Evolutionary conservation across 768 basidiomycete genomes (phyloP).

Genomic region (button mushroom (Agaricus bisporus)): DNA sequence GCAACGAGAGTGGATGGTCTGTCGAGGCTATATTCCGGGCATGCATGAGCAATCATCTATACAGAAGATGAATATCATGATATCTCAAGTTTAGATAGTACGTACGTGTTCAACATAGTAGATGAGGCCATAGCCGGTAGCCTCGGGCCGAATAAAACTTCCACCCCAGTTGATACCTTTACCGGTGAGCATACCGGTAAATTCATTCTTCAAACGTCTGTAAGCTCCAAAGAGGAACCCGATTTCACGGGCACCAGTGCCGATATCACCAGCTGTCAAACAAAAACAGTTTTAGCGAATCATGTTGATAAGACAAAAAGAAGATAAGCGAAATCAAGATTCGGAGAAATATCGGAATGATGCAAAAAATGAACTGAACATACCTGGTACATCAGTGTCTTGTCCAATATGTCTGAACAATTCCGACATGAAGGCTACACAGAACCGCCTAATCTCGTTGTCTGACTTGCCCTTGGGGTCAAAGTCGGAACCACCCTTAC

Average conservation of each 20-base stretch:
- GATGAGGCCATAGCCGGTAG: slow-evolving; percentile 68
- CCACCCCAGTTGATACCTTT: slow-evolving; percentile 69
- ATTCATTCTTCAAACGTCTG: slow-evolving; percentile 70
- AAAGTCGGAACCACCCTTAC: slow-evolving; percentile 77
- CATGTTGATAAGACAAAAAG: not conserved
- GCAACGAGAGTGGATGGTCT: slow-evolving; percentile 43
- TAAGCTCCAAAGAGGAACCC: slow-evolving; percentile 76
- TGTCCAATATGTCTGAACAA: slow-evolving; percentile 66
- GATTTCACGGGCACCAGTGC: slow-evolving; percentile 70
- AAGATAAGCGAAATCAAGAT: too few species aligned
- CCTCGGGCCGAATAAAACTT: slow-evolving; percentile 69
- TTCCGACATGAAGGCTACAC: slow-evolving; percentile 67
- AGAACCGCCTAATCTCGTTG: slow-evolving; percentile 68
- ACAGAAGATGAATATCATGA: not conserved
- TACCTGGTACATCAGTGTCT: slow-evolving; percentile 69
- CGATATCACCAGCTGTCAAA: slow-evolving; percentile 56
- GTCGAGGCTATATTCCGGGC: slow-evolving; percentile 48
- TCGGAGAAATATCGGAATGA: not conserved
- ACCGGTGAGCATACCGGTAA: slow-evolving; percentile 63
- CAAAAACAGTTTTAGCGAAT: not conserved
- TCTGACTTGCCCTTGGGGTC: slow-evolving; percentile 80
- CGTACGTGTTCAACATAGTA: slow-evolving; percentile 71
- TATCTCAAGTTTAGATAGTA: slow-evolving; percentile 3
- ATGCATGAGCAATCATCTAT: slow-evolving; percentile 53
- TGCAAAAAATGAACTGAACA: slow-evolving; percentile 12